Conservation (phyloP, 768 basidiomycete genomes). For the Suillus hirtellus region DNA sequence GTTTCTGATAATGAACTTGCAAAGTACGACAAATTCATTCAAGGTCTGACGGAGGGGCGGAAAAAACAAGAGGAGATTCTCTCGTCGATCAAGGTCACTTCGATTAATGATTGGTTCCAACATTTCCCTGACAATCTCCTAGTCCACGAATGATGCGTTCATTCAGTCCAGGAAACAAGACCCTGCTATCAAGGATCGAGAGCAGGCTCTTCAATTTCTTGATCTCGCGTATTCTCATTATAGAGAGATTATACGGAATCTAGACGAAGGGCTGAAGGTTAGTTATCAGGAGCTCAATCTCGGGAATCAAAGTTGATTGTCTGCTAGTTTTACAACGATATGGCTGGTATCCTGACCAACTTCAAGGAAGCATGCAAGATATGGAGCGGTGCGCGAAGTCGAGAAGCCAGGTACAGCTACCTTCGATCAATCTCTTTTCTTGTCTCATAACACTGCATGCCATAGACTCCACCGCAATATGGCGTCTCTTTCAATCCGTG, state of each 20-base stretch:
- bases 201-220: slow-evolving; percentile 77
- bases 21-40: slow-evolving; percentile 79
- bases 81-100: slow-evolving; percentile 63
- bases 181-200: slow-evolving; percentile 73
- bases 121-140: slow-evolving; percentile 21
- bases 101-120: neutral
- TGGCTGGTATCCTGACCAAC: slow-evolving; percentile 66
- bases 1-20: slow-evolving; percentile 74
- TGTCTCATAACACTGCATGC: neutral
- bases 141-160: slow-evolving; percentile 72
- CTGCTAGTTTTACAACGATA: slow-evolving; percentile 87
- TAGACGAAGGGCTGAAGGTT: slow-evolving; percentile 88
- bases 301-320: neutral
- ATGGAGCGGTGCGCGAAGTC: slow-evolving; percentile 71
- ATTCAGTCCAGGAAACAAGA: slow-evolving; percentile 78
- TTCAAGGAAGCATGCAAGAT: slow-evolving; percentile 76
- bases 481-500: slow-evolving; percentile 34
- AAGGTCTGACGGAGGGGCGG: slow-evolving; percentile 52
- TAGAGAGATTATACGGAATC: slow-evolving; percentile 77
- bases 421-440: neutral
- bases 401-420: slow-evolving; percentile 69
- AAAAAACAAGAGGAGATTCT: slow-evolving; percentile 67
- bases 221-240: slow-evolving; percentile 89
- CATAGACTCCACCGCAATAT: slow-evolving; percentile 23
- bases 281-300: slow-evolving; percentile 11